These are phyloP conservation scores for Tylopilus vinaceipallidus DNA, from an alignment of 768 basidiomycete species.

Conservation along the genomic window DNA sequence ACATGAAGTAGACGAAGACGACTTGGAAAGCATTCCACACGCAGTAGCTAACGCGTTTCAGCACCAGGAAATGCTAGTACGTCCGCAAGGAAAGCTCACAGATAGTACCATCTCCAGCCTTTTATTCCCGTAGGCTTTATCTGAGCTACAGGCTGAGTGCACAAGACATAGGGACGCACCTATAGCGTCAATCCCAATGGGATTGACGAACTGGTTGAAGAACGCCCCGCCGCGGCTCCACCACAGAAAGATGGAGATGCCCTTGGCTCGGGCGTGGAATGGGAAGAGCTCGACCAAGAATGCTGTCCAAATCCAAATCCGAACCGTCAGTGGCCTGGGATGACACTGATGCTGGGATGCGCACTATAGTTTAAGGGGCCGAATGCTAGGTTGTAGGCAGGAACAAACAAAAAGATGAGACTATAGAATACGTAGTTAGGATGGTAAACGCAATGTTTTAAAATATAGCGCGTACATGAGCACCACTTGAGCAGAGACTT, in stretches of 20 bases:
- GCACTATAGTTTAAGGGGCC: conserved; percentile 9
- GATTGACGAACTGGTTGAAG: conserved; percentile 5
- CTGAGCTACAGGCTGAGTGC: background rate
- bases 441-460: background rate
- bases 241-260: conserved; percentile 60
- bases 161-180: background rate
- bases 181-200: conserved; percentile 5
- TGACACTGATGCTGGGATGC: background rate
- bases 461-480: conserved; percentile 4
- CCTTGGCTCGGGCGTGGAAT: conserved; percentile 58
- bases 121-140: background rate
- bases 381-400: conserved; percentile 16
- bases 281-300: conserved; percentile 71
- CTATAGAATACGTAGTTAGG: background rate
- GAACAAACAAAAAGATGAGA: conserved; percentile 19
- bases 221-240: conserved; percentile 42
- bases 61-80: too few relatives aligned
- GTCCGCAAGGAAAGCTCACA: too few relatives aligned
- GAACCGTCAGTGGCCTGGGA: background rate
- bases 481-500: conserved; percentile 3
- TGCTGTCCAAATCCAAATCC: conserved; percentile 32
- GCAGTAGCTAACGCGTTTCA: conserved; percentile 11
- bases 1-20: conserved; percentile 14
- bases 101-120: conserved; percentile 17
- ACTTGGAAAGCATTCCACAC: conserved; percentile 16